Evolutionary conservation across 768 basidiomycete species (phyloP).

Genomic region (Ramaria sp.): DNA sequence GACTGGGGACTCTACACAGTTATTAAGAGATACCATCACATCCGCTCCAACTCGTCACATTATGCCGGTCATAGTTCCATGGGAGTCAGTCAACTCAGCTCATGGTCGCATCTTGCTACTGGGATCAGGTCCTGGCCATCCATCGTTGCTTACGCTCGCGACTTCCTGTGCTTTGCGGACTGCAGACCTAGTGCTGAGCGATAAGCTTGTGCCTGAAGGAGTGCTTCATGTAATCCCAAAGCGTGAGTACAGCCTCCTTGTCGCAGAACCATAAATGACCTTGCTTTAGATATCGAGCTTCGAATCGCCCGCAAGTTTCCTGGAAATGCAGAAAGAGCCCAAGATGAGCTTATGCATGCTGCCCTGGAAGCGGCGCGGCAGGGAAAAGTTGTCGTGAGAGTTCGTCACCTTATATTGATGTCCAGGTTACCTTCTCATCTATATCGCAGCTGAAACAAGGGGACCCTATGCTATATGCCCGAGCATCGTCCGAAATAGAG

Average conservation of each 20-base stretch:
- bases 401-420: conserved; percentile 25
- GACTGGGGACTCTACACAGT: neutral
- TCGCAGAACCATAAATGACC: neutral
- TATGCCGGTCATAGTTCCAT: conserved; percentile 18
- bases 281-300: conserved; percentile 38
- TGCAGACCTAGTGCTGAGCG: conserved; percentile 84
- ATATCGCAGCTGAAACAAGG: conserved; percentile 80
- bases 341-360: conserved; percentile 88
- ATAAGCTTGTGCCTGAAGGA: conserved; percentile 89
- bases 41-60: conserved; percentile 20
- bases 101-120: conserved; percentile 78
- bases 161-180: conserved; percentile 67
- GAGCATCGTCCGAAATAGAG: conserved; percentile 89
- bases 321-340: conserved; percentile 92
- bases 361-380: conserved; percentile 72
- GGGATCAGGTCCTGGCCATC: conserved; percentile 93
- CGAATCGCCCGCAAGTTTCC: conserved; percentile 96
- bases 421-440: neutral
- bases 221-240: conserved; percentile 79
- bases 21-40: conserved; percentile 14
- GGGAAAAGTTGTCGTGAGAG: conserved; percentile 81
- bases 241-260: conserved; percentile 13
- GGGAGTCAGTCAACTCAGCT: conserved; percentile 17
- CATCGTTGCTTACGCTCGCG: conserved; percentile 81
- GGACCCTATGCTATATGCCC: conserved; percentile 90